Conservation (phyloP, 345 rosid genomes). For the Cochlearia excelsa region DNA sequence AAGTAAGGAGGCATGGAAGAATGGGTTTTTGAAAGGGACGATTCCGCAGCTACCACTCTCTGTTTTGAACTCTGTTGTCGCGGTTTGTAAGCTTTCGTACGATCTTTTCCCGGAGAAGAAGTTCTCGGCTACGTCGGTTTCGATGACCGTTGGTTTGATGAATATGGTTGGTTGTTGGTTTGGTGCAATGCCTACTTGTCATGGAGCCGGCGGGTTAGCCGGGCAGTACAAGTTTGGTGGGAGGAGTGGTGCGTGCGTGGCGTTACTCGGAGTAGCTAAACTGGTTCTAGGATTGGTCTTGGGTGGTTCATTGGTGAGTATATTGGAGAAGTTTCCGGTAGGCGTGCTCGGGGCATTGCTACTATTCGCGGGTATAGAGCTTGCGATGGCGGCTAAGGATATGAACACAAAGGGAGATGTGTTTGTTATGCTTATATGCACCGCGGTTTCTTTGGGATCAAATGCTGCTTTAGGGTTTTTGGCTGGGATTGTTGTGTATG, state of each 20-base stretch:
- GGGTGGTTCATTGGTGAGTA: conserved; percentile 63
- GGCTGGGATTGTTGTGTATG: conserved; percentile 54
- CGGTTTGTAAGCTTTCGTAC: conserved; percentile 69
- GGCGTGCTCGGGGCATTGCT: conserved; percentile 70
- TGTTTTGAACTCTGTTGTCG: conserved; percentile 77
- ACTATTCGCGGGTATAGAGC: conserved; percentile 72
- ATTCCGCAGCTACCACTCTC: conserved; percentile 81
- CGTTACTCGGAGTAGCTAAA: conserved; percentile 62
- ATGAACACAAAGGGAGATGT: conserved; percentile 72
- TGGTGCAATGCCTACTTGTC: conserved; percentile 89
- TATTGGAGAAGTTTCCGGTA: conserved; percentile 70
- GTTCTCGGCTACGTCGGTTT: conserved; percentile 63
- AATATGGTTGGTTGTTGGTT: conserved; percentile 88
- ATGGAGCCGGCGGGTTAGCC: conserved; percentile 84
- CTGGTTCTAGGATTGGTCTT: conserved; percentile 57
- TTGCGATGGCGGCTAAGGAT: conserved; percentile 77
- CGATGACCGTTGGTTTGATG: conserved; percentile 71
- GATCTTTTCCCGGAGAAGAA: conserved; percentile 77
- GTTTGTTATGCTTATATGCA: conserved; percentile 67
- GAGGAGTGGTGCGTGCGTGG: conserved; percentile 83
- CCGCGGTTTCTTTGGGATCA: conserved; percentile 69
- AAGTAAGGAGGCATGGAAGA: conserved; percentile 58
- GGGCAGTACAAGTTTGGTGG: conserved; percentile 93
- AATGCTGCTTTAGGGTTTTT: conserved; percentile 81
- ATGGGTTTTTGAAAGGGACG: conserved; percentile 75